Percentiles rank a stretch among this genome's conserved stretches.
Conservation (phyloP, 2,329 filamentous ascomycete species). For the Arthrobotrys pseudoclavata region DNA sequence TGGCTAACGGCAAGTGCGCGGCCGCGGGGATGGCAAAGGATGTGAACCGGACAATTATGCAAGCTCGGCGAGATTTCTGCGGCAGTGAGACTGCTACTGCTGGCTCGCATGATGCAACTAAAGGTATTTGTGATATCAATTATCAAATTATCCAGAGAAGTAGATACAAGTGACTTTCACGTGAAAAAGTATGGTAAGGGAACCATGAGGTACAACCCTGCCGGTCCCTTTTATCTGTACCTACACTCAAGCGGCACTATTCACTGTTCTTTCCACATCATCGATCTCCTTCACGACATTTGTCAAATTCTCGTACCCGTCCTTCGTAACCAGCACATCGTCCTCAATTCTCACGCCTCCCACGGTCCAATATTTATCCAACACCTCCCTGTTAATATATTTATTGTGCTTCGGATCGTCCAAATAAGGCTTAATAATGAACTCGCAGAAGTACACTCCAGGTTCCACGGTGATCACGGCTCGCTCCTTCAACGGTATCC, state of each 20-base stretch:
- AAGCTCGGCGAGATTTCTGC: slow-evolving; percentile 2
- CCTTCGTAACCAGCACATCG: slow-evolving; percentile 71
- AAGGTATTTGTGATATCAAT: slow-evolving; percentile 17
- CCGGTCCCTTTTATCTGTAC: neutral
- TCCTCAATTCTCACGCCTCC: slow-evolving; percentile 75
- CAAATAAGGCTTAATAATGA: slow-evolving; percentile 86
- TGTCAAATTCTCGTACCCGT: slow-evolving; percentile 80
- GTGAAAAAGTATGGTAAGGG: slow-evolving; percentile 5
- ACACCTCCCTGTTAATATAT: slow-evolving; percentile 80
- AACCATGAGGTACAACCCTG: slow-evolving; percentile 7
- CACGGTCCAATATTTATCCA: slow-evolving; percentile 85
- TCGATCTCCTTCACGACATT: slow-evolving; percentile 77
- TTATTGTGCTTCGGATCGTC: slow-evolving; percentile 78
- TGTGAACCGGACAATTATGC: neutral
- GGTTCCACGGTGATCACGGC: slow-evolving; percentile 95
- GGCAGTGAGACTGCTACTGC: neutral
- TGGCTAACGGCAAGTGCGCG: slow-evolving; percentile 23
- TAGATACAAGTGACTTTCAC: slow-evolving; percentile 31
- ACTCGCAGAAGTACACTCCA: slow-evolving; percentile 91
- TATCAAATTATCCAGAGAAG: neutral
- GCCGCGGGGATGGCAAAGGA: neutral
- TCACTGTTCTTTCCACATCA: slow-evolving; percentile 71
- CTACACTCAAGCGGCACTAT: neutral
- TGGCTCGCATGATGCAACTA: slow-evolving; percentile 16
- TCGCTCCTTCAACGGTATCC: slow-evolving; percentile 80